Evolutionary conservation across 495 filamentous ascomycete genomes (phyloP).

Genomic region (Annulohypoxylon bovei): DNA sequence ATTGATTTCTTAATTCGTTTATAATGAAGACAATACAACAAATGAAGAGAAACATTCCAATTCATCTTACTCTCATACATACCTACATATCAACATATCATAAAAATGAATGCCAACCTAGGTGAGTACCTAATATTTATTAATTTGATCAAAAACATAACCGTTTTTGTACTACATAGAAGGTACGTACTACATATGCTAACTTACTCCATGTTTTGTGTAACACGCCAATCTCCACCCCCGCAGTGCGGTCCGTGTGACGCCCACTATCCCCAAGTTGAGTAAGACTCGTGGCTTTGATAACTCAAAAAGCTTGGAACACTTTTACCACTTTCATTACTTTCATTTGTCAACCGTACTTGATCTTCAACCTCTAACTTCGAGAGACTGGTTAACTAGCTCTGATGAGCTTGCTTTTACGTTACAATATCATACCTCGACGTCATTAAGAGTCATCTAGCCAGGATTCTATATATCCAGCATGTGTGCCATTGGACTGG

Average conservation of each 20-base stretch:
- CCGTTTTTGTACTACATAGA: constrained; percentile 23
- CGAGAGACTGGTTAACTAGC: constrained; percentile 5
- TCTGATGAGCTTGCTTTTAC: constrained; percentile 17
- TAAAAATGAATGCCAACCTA: neutral
- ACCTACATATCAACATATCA: too few species aligned
- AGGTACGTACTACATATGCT: neutral
- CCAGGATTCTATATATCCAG: neutral
- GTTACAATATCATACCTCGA: constrained; percentile 9
- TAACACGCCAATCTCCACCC: constrained; percentile 37
- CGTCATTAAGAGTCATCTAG: constrained; percentile 15
- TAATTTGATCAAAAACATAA: constrained; percentile 10
- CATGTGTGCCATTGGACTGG: neutral
- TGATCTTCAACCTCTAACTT: neutral
- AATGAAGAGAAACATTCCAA: neutral
- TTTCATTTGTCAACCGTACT: constrained; percentile 14
- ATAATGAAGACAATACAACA: neutral
- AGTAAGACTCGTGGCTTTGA: constrained; percentile 14
- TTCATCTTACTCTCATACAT: neutral
- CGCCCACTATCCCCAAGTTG: constrained; percentile 17
- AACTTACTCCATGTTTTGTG: constrained; percentile 4
- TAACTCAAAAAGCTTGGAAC: neutral
- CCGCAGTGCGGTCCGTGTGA: constrained; percentile 35
- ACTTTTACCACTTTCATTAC: too few species aligned
- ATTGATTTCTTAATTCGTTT: neutral
- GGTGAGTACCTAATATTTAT: neutral